Conservation (phyloP, 176 grass and related monocot genomes). For the Oryza officinalis region DNA sequence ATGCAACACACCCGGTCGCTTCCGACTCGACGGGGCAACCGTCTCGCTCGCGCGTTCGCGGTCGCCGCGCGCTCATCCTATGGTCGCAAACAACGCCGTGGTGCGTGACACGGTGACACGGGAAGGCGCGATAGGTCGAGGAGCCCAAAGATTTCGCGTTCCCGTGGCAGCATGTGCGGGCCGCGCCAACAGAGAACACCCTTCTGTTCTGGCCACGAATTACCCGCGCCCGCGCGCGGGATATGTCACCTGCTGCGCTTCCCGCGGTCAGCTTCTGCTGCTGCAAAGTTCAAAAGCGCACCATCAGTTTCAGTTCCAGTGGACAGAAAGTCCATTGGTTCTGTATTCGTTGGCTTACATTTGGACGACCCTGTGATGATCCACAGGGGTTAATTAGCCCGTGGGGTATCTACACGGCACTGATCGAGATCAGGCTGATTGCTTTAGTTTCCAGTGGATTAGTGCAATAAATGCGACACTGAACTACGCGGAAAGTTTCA, state of each 20-base stretch:
- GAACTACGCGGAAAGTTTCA: constrained; percentile 14
- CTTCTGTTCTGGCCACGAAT: neutral
- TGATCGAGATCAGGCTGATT: neutral
- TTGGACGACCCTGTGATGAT: neutral
- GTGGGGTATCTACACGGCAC: neutral
- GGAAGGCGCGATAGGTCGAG: neutral
- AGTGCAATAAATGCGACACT: neutral
- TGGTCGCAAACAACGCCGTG: no score
- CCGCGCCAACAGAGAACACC: neutral
- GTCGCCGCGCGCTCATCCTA: neutral
- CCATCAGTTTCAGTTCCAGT: neutral
- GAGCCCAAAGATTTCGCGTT: neutral
- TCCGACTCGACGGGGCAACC: neutral
- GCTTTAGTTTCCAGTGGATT: constrained; percentile 1
- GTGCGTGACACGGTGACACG: no score
- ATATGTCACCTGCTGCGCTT: neutral
- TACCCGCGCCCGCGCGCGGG: neutral
- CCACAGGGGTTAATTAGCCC: no score
- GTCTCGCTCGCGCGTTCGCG: no score
- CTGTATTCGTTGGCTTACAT: neutral
- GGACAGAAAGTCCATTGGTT: neutral
- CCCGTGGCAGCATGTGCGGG: no score
- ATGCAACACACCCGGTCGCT: neutral
- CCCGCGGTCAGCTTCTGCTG: neutral
- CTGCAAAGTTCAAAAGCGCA: neutral